A percentile compares a stretch with the other conserved stretches of the same genome.
Evolutionary conservation across 805 yeast species (phyloP).

Genomic region (Komagataella ulmi): DNA sequence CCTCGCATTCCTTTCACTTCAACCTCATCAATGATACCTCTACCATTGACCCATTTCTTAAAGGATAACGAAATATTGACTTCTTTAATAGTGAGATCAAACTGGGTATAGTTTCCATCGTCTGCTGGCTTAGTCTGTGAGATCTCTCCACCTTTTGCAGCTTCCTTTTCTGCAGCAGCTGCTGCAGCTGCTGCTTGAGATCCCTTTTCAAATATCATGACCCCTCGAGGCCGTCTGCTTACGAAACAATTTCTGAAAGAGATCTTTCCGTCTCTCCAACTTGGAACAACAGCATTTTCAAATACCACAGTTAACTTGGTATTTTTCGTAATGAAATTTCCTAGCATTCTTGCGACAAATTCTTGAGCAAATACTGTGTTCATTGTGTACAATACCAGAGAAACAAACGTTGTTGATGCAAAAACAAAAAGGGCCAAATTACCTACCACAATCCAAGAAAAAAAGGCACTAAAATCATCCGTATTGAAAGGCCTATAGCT

Average conservation of each 20-base stretch:
- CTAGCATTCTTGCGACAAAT: conserved; percentile 66
- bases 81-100: conserved; percentile 80
- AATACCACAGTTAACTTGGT: conserved; percentile 75
- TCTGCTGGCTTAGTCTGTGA: conserved; percentile 25
- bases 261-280: conserved; percentile 82
- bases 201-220: conserved; percentile 46
- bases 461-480: conserved; percentile 85
- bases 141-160: conserved; percentile 12
- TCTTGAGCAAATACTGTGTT: conserved; percentile 88
- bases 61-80: conserved; percentile 72
- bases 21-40: conserved; percentile 72
- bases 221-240: conserved; percentile 59
- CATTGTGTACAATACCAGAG: conserved; percentile 60
- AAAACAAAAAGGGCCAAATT: conserved; percentile 66
- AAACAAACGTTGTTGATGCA: conserved; percentile 89
- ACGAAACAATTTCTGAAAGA: conserved; percentile 77
- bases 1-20: conserved; percentile 83
- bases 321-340: conserved; percentile 73
- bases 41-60: conserved; percentile 79
- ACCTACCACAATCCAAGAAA: conserved; percentile 87
- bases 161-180: conserved; percentile 21
- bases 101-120: conserved; percentile 94
- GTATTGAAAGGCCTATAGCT: conserved; percentile 74
- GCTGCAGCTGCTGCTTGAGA: conserved; percentile 62
- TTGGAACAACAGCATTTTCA: conserved; percentile 89